These are phyloP conservation scores for Taxillus chinensis DNA, from an alignment of 164 flowering plant genomes.

Conservation along the genomic window DNA sequence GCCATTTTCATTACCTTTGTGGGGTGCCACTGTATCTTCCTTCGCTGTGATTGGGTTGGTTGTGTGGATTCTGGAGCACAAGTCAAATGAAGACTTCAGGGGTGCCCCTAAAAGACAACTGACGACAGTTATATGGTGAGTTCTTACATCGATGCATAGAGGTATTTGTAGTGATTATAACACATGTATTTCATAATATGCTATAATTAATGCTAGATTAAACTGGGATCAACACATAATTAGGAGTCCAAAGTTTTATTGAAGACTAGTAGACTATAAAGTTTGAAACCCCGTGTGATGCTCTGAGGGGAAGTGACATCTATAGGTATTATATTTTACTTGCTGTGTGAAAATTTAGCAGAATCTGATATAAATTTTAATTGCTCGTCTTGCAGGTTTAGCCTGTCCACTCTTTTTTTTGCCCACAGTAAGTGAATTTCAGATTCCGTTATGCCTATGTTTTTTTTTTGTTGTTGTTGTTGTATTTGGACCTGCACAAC, in stretches of 20 bases:
- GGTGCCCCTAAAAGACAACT: conserved; percentile 54
- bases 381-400: conserved; percentile 48
- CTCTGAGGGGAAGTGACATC: too few species aligned
- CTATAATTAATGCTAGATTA: not conserved
- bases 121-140: conserved; percentile 53
- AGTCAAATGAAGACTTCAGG: conserved; percentile 57
- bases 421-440: conserved; percentile 48
- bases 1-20: conserved; percentile 43
- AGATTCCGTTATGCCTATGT: not conserved
- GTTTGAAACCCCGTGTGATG: too few species aligned
- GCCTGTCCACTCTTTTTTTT: conserved; percentile 55
- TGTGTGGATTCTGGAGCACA: conserved; percentile 67
- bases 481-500: too few species aligned
- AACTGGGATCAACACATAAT: not conserved
- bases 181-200: not conserved
- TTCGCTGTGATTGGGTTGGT: conserved; percentile 45
- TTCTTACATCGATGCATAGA: not conserved
- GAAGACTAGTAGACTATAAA: too few species aligned
- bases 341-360: not conserved
- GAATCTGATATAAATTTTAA: conserved; percentile 10
- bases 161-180: too few species aligned
- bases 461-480: not conserved
- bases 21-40: conserved; percentile 40
- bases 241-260: too few species aligned
- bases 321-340: not conserved